A percentile compares a stretch with the other conserved stretches of the same genome.
Evolutionary conservation across 345 rosid species (phyloP).

Genomic region (Populus deltoides): DNA sequence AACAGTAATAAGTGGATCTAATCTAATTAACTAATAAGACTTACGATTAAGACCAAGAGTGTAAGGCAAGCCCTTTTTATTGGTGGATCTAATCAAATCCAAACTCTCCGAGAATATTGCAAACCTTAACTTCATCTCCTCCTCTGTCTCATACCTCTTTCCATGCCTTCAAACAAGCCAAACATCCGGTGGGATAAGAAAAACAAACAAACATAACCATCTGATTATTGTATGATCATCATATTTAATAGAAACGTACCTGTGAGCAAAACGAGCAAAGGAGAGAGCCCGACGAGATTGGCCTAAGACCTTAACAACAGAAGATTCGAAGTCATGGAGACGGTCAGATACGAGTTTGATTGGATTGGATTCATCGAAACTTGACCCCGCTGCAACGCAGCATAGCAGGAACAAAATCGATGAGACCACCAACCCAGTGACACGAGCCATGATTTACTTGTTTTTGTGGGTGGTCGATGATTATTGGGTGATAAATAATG

Average conservation of each 20-base stretch:
- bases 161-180: constrained; percentile 45
- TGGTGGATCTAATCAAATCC: constrained; percentile 76
- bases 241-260: constrained; percentile 25
- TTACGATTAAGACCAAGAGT: constrained; percentile 71
- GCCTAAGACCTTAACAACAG: constrained; percentile 58
- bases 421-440: constrained; percentile 8
- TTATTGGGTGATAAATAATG: neutral
- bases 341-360: constrained; percentile 63
- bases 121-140: constrained; percentile 74
- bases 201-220: neutral
- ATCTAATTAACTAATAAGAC: constrained; percentile 5
- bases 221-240: neutral
- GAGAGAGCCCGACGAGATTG: constrained; percentile 51
- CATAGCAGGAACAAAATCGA: constrained; percentile 35
- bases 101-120: constrained; percentile 64
- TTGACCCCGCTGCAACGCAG: constrained; percentile 38
- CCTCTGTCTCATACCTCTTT: constrained; percentile 59
- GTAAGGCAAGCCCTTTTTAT: constrained; percentile 58
- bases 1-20: too few relatives aligned
- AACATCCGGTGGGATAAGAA: neutral
- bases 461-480: neutral
- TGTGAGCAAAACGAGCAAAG: constrained; percentile 73
- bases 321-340: constrained; percentile 54
- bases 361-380: constrained; percentile 62
- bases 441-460: constrained; percentile 37